Evolutionary conservation across 2,329 filamentous ascomycete genomes (phyloP), one percentile per base, ranked within the genome.

Genomic region (Malbranchea zuffiana): DNA sequence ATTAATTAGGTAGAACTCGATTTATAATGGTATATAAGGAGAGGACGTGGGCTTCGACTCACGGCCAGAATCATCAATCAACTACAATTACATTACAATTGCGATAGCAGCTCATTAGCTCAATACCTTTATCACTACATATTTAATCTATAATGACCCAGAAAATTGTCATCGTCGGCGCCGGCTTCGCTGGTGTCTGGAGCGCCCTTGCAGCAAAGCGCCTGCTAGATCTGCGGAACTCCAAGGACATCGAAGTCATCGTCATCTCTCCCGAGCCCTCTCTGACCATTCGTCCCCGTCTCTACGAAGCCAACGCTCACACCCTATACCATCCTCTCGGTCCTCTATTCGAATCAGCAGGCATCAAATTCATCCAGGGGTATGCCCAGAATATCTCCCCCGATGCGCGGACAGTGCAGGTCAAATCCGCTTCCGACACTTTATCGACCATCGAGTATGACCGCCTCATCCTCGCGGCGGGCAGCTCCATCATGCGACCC

Each of bases 111-210:
- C n/a, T n/a, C n/a, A n/a, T n/a, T n/a, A n/a, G n/a, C n/a, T n/a
- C n/a, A n/a, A n/a, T n/a, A n/a, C n/a, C n/a, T n/a, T n/a, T n/a
- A n/a, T n/a, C n/a, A n/a, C n/a, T n/a, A n/a, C n/a, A n/a, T n/a
- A n/a, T n/a, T n/a, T n/a, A n/a, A n/a, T n/a, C n/a, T n/a, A n/a
- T n/a, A n/a, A 30, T 30, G 28, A 7, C 8, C 7, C 28, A 15
- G 13, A 45, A 39, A 32, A 47, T 53, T 4, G 39, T 52, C 27
- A 46, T 53, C 25, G 39, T 61, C 19, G 57, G 59, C 2, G 42
- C 56, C n/a, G 57, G 59, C 0, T 61, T 62, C 30, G 54, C 56
- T 15, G 59, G 59, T 6, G 34, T 60, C 2, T 59, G 56, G 55
- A 61, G 57, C 23, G 60, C 59, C 5, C 46, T 62, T 1, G 44